These are phyloP conservation scores for Candida krabiensis DNA, from an alignment of 805 yeast genomes.

Conservation along the genomic window DNA sequence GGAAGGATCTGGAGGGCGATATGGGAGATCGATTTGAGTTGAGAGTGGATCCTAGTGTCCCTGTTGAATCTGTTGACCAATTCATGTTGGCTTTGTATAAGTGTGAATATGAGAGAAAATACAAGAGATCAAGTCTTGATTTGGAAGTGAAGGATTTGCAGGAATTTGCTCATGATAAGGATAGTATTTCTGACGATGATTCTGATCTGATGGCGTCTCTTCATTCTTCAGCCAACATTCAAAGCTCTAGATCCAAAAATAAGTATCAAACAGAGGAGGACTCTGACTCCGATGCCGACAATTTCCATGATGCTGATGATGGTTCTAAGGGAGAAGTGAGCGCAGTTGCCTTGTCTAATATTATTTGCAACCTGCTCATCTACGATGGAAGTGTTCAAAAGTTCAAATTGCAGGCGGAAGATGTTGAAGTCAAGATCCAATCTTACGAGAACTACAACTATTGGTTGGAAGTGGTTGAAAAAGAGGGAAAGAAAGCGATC, in stretches of 20 bases:
- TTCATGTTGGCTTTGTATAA: constrained; percentile 63
- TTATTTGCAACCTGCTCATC: constrained; percentile 42
- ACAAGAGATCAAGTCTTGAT: constrained; percentile 50
- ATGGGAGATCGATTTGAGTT: constrained; percentile 82
- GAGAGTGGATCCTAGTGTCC: constrained; percentile 61
- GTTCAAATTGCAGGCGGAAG: constrained; percentile 44
- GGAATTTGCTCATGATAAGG: constrained; percentile 52
- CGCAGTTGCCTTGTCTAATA: constrained; percentile 22
- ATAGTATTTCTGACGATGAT: constrained; percentile 23
- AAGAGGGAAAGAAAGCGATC: constrained; percentile 22
- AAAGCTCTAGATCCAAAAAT: background rate
- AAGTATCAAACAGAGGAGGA: background rate
- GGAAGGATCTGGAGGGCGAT: constrained; percentile 88
- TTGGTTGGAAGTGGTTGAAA: constrained; percentile 46
- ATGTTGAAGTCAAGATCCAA: constrained; percentile 37
- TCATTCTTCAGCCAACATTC: constrained; percentile 18
- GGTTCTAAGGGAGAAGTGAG: constrained; percentile 24
- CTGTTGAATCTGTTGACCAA: constrained; percentile 53
- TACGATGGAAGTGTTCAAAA: constrained; percentile 52
- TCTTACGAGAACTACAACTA: constrained; percentile 53
- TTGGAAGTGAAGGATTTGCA: constrained; percentile 49
- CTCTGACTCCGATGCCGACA: constrained; percentile 25
- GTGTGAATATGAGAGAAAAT: constrained; percentile 78
- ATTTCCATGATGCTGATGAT: constrained; percentile 32
- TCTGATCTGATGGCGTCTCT: constrained; percentile 19